Evolutionary conservation across 2,329 filamentous ascomycete species (phyloP).

Genomic region (Talaromyces sp.): DNA sequence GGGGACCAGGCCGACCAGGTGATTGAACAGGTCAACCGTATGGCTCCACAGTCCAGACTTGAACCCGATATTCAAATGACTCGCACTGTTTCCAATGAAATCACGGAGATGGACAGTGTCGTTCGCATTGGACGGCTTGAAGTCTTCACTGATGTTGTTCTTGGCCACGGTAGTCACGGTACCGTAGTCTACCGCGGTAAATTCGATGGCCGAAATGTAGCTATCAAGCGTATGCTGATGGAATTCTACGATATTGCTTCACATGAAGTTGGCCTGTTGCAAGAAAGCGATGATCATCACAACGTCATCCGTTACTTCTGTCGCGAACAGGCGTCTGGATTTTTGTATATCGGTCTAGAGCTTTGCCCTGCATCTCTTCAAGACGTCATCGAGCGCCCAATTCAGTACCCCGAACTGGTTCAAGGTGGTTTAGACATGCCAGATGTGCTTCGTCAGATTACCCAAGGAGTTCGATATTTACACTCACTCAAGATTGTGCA

Average conservation of each 20-base stretch:
- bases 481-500: conserved; percentile 94
- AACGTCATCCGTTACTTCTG: conserved; percentile 98
- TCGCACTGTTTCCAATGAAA: conserved; percentile 57
- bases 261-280: conserved; percentile 85
- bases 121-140: conserved; percentile 64
- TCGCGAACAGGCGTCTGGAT: conserved; percentile 83
- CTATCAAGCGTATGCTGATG: conserved; percentile 94
- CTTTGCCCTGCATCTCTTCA: conserved; percentile 91
- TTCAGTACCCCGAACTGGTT: conserved; percentile 68
- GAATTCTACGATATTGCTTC: conserved; percentile 95
- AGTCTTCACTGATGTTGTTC: conserved; percentile 62
- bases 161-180: conserved; percentile 87
- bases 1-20: conserved; percentile 63
- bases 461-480: conserved; percentile 82
- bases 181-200: conserved; percentile 94
- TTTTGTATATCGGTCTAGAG: conserved; percentile 95
- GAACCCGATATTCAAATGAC: conserved; percentile 64
- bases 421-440: conserved; percentile 69
- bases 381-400: conserved; percentile 80
- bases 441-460: conserved; percentile 82
- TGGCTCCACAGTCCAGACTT: conserved; percentile 49
- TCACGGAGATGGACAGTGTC: conserved; percentile 61
- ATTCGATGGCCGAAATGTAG: conserved; percentile 89
- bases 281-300: conserved; percentile 92
- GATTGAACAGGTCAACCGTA: conserved; percentile 57